phyloP scores from a whole-genome alignment of 2,329 filamentous ascomycete species.

The Chalara sp. region DNA sequence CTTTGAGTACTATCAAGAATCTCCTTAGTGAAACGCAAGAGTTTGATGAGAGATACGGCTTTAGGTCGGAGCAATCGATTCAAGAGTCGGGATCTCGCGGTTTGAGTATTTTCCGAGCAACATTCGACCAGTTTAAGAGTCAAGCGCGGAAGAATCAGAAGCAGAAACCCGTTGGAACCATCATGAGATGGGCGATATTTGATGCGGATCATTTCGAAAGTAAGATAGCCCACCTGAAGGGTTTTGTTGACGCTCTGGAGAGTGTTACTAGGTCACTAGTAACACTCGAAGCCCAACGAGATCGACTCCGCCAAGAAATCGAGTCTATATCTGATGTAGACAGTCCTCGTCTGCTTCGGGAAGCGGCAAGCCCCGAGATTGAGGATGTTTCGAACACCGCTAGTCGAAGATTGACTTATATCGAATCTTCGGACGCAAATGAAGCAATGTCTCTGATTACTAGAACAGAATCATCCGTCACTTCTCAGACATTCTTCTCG shows the following conservation, averaged over 20 bases:
- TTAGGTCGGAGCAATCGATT: not conserved
- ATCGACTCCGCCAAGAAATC: conserved; percentile 13
- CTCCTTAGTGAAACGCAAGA: conserved; percentile 3
- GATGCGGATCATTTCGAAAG: conserved; percentile 15
- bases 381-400: conserved; percentile 13
- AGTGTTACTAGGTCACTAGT: conserved; percentile 14
- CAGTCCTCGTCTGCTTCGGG: conserved; percentile 15
- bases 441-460: not conserved
- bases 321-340: conserved; percentile 14
- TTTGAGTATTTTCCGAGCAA: conserved; percentile 12
- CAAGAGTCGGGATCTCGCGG: conserved; percentile 2
- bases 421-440: not conserved
- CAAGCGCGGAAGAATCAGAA: conserved; percentile 15
- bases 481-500: not conserved
- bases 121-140: conserved; percentile 16
- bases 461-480: not conserved
- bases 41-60: conserved; percentile 5
- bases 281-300: conserved; percentile 11
- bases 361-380: conserved; percentile 4
- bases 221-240: conserved; percentile 11
- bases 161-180: conserved; percentile 13
- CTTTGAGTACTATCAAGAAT: conserved; percentile 7
- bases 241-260: conserved; percentile 19
- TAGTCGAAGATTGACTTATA: conserved; percentile 5
- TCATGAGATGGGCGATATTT: conserved; percentile 18